Evolutionary conservation across 768 basidiomycete genomes (phyloP), one percentile per base, ranked within the genome.

Genomic region (Russula griseocarnosa): DNA sequence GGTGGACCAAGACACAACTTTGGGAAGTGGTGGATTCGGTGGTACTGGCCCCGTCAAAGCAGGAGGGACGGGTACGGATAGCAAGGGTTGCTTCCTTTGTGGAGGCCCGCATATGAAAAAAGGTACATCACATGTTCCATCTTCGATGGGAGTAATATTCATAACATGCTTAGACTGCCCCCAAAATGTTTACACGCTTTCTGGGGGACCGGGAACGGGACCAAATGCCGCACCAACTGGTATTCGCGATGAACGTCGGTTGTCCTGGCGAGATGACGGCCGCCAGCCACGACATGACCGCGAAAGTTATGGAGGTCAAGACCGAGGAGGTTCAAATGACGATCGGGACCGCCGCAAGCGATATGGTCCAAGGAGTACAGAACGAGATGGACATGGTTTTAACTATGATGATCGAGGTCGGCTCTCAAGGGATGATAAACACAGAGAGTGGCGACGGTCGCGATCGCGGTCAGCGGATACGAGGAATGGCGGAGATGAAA

Each of bases 71-170:
- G 77, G 79, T 26, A 76, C 76, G 0, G 82, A 86, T 51, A 79
- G 76, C 0, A 84, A 81, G 1, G 93, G 92, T 0, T 99, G 97
- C 73, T 99, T 96, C 79, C 73, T 85, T 40, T 99, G 97, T 73
- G 96, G 96, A 7, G 95, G 95, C 0, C 89, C 92, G 7, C 96
- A 98, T 79, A 77, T 96, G 38, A 94, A 92, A 74, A 92, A 89
- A 81, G 94, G 94, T 90, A 65, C 20, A 10, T 54, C 9, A 10
- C 24, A 53, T 11, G 24, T 32, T 26, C 49, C 20, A 14, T 22
- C 16, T 22, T n/a, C 6, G 20, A 47, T 49, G 26, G 50, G 14
- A 42, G 24, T 44, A 26, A 20, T 24, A 30, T 28, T 28, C 22
- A 54, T 46, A 36, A 36, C 14, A 3, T 56, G 34, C 18, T 8